Conservation (phyloP, 1,284 basidiomycete genomes). For the Meira miltonrushii region DNA sequence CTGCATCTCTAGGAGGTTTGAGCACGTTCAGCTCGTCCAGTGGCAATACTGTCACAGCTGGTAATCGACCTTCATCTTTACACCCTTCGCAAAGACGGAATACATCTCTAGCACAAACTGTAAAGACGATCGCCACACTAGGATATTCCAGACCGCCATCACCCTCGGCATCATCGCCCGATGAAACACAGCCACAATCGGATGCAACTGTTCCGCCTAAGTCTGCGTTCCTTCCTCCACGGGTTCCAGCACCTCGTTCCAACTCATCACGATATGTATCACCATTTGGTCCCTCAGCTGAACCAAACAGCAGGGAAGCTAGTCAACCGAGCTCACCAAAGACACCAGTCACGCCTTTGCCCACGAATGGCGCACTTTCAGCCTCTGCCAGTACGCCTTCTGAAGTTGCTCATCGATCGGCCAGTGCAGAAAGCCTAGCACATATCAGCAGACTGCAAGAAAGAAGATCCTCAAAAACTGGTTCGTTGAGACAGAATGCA, state of each 20-base stretch:
- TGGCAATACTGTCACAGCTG: background rate
- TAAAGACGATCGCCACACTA: slow-evolving; percentile 40
- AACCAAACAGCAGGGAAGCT: background rate
- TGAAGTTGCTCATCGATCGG: slow-evolving; percentile 32
- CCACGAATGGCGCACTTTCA: slow-evolving; percentile 8
- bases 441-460: slow-evolving; percentile 23
- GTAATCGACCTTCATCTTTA: background rate
- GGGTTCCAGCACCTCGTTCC: slow-evolving; percentile 17
- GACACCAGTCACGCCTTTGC: slow-evolving; percentile 23
- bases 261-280: slow-evolving; percentile 16
- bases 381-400: slow-evolving; percentile 20
- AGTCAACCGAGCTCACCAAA: slow-evolving; percentile 10
- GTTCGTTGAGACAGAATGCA: background rate
- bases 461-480: background rate
- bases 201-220: slow-evolving; percentile 2
- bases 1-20: background rate
- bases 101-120: slow-evolving; percentile 38
- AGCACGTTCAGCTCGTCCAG: background rate
- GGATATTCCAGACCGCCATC: slow-evolving; percentile 40
- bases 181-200: background rate
- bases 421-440: slow-evolving; percentile 35
- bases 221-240: background rate
- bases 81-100: slow-evolving; percentile 5
- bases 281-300: slow-evolving; percentile 13
- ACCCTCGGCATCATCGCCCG: slow-evolving; percentile 16